Base-by-base conservation (phyloP, 2,329 filamentous ascomycete genomes). In the Albophoma yamanashiensis region DNA sequence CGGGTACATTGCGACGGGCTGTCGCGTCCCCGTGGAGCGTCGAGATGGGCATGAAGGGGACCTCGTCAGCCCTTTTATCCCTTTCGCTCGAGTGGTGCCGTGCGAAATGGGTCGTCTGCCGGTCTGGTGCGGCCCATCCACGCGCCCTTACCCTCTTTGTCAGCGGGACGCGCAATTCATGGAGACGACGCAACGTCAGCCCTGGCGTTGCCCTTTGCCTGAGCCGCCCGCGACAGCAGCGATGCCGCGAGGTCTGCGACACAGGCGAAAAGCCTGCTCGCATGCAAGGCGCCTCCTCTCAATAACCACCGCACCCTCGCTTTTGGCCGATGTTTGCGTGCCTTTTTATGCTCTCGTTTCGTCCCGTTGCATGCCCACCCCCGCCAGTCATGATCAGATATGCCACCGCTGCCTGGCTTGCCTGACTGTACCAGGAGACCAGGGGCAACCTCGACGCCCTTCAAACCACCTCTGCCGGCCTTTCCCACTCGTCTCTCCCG, bases 401-500 rank as follows among this genome's bases (percentile, higher is more conserved):
- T 70, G 69, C 65, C 69, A 62, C 65, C 67, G 58, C 62, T 65
- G 63, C 62, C 64, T 62, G 65, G 63, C 61, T 66, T 64, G 61
- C 65, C 64, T 68, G 67, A 68, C 60, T 63, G 61, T 47, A 47
- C 62, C 61, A 64, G 65, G 63, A 66, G 65, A 64, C 61, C 64
- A 61, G 66, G 62, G 61, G 61, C 61, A 55, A 57, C 52, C 45
- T 36, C 56, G 8, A 61, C 60, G 55, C 60, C 64, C n/a, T 63
- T 59, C 61, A 75, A 75, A 61, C 73, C 71, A 25, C 70, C 73
- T n/a, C 62, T 74, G 40, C 73, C 72, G 34, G 67, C 67, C 22
- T 68, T 68, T 34, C 67, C 69, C 2, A 67, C 66, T 31, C 67
- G 65, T 50, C 65, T 68, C 43, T 64, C 69, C 36, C 68, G 70